Evolutionary conservation across 148 eudicot species (phyloP).

Genomic region (Vaccinium vitisidaea): DNA sequence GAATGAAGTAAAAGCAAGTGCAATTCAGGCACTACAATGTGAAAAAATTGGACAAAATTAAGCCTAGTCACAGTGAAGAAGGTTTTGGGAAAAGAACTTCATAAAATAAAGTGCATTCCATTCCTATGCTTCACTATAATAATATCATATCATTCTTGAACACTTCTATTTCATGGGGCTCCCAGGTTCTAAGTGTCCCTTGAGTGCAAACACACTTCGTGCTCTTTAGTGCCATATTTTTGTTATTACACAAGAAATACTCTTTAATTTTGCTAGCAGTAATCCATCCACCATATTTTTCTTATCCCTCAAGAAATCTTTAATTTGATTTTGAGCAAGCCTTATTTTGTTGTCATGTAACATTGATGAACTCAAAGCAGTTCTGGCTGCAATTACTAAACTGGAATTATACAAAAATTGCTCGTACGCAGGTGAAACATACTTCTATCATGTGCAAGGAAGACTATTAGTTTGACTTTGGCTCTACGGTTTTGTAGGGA

Average conservation of each 20-base stretch:
- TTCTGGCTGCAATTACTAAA: background rate
- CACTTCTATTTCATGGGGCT: background rate
- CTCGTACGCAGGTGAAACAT: background rate
- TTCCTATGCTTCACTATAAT: background rate
- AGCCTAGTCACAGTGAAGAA: background rate
- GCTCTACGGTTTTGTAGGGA: slow-evolving; percentile 28
- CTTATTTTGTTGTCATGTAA: background rate
- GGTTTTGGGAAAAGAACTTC: background rate
- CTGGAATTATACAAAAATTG: background rate
- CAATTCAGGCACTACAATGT: slow-evolving; percentile 1
- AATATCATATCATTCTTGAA: background rate
- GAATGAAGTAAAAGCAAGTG: background rate
- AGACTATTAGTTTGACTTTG: background rate
- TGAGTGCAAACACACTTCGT: background rate
- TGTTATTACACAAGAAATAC: background rate
- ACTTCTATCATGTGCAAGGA: background rate
- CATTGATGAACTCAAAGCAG: background rate
- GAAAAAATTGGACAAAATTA: background rate
- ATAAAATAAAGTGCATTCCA: background rate
- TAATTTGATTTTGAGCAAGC: background rate
- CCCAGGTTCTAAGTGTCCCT: background rate
- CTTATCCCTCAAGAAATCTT: background rate
- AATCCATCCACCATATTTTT: background rate
- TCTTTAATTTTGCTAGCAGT: slow-evolving; percentile 1
- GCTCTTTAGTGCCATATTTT: background rate